Evolutionary conservation across 495 filamentous ascomycete genomes (phyloP).

Genomic region (Xanthoparmelia taractica): DNA sequence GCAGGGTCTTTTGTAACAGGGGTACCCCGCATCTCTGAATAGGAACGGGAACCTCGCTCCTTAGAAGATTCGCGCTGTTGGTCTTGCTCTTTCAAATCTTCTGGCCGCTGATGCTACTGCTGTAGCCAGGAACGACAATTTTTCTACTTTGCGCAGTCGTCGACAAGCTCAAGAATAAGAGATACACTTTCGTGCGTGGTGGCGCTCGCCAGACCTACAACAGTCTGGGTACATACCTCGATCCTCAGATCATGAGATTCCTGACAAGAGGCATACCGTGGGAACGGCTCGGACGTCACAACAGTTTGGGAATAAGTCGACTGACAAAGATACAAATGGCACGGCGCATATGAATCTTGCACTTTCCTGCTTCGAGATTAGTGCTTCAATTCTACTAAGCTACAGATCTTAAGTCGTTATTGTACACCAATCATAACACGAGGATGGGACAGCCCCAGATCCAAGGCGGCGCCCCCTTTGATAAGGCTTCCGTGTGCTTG

Average conservation of each 20-base stretch:
- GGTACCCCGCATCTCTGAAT: background rate
- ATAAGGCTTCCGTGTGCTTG: background rate
- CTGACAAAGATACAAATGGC: background rate
- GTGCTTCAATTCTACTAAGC: background rate
- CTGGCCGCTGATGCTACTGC: background rate
- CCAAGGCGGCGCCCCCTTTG: background rate
- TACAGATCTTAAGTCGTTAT: background rate
- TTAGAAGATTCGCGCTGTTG: no score
- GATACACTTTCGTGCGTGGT: no score
- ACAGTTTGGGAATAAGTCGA: background rate
- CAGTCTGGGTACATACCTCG: background rate
- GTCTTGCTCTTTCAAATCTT: no score
- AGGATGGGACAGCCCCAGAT: background rate
- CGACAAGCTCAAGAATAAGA: background rate
- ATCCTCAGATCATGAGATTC: background rate
- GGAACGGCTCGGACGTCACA: background rate
- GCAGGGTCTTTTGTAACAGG: background rate
- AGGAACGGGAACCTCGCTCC: background rate
- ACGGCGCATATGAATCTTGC: background rate
- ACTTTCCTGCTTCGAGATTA: background rate
- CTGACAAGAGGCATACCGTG: background rate
- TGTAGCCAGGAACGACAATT: background rate
- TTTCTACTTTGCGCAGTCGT: background rate
- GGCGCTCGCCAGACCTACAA: background rate
- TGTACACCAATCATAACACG: background rate